Evolutionary conservation across 2,329 filamentous ascomycete species (phyloP), one percentile per base, ranked within the genome.

Genomic region (Iodosphaeria phyllophila): DNA sequence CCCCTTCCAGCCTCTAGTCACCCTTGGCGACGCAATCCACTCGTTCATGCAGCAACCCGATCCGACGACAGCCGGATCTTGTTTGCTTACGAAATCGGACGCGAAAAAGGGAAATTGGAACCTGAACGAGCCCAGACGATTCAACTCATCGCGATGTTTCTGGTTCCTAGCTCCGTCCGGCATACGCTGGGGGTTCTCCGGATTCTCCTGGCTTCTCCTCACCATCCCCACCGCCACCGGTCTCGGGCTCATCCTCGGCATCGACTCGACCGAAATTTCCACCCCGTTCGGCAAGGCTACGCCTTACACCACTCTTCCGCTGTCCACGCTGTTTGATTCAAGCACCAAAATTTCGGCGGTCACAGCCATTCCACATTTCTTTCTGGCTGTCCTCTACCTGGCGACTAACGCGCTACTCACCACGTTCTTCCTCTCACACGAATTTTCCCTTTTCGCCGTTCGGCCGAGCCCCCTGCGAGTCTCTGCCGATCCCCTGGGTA

Each of bases 381-480:
- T 62, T 12, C 42, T 64, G 9, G 54, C 47, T 5, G 28, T 46
- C 8, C 47, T 65, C 6, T 66, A 64, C 39, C 41, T 65, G 16
- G 37, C 50, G 8, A 45, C 45, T 23, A 61, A 65, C 43, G 41
- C 51, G 4, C 47, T 62, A 13, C 39, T 65, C 9, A 56, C 56
- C 3, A 42, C 50, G 3, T 60, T 55, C 40, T 60, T 49, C 36
- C 44, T 64, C 19, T 60, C 57, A 2, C 53, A 60, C 41, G 61
- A 66, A 37, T 45, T 58, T 22, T 48, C 54, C 3, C 50, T 50
- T 26, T 61, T 54, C 35, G 51, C 52, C 3, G 28, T 46, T 1
- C 32, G 27, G 25, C 42, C 36, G n/a, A 40, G 34, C 5, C 35
- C 43, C 19, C 47, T 66, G 14, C 55, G 61, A 16, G 51, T 65